Evolutionary conservation across 225 moss, liverwort and hornwort genomes (phyloP).

Genomic region (Takakia lepidozioides): DNA sequence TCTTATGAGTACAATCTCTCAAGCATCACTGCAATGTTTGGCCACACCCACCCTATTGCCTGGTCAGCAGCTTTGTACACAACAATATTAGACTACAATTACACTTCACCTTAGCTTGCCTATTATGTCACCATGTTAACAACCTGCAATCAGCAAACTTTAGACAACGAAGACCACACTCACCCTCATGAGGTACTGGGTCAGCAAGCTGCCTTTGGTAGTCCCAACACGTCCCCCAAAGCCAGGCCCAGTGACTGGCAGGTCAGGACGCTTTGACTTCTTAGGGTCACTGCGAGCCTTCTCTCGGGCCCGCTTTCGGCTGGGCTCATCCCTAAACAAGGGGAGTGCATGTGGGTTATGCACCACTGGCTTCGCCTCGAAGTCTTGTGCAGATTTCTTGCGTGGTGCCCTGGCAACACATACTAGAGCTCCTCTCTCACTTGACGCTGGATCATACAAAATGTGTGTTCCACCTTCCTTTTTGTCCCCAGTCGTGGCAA

Average conservation of each 20-base stretch:
- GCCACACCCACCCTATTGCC: too few relatives aligned
- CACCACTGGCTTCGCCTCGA: slow-evolving; percentile 76
- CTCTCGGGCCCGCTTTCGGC: slow-evolving; percentile 90
- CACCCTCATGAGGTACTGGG: slow-evolving; percentile 98
- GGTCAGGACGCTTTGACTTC: slow-evolving; percentile 85
- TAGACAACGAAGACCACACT: slow-evolving; percentile 10
- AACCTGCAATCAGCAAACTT: too few relatives aligned
- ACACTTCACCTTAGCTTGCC: too few relatives aligned
- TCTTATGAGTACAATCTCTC: too few relatives aligned
- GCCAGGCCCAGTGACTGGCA: slow-evolving; percentile 95
- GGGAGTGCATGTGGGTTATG: slow-evolving; percentile 97
- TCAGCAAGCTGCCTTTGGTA: slow-evolving; percentile 93
- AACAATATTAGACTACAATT: too few relatives aligned
- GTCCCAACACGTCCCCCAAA: slow-evolving; percentile 97
- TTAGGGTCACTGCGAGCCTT: slow-evolving; percentile 85
- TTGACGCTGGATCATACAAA: slow-evolving; percentile 85
- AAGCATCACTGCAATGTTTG: too few relatives aligned
- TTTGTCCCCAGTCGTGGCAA: slow-evolving; percentile 82
- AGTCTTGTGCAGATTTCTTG: slow-evolving; percentile 87
- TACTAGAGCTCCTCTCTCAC: slow-evolving; percentile 90
- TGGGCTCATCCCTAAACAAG: slow-evolving; percentile 92
- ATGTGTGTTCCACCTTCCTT: slow-evolving; percentile 72
- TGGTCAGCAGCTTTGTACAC: too few relatives aligned
- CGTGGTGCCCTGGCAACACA: slow-evolving; percentile 93
- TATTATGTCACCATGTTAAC: too few relatives aligned